Evolutionary conservation across 345 rosid species (phyloP).

Genomic region (Eucalyptus regnans): DNA sequence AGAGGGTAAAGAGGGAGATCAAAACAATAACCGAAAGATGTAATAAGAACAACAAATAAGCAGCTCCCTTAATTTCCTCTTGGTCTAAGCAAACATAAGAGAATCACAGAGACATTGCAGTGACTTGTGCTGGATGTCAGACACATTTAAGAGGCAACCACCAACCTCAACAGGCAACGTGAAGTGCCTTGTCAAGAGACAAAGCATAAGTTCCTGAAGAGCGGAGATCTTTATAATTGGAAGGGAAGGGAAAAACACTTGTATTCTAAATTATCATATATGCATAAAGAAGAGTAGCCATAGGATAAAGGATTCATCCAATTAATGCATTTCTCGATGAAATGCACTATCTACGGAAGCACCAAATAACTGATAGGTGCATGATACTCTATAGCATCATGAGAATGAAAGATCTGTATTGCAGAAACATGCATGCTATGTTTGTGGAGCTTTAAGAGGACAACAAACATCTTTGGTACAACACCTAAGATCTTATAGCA

Average conservation of each 20-base stretch:
- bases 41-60: not conserved
- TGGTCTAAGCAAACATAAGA: not conserved
- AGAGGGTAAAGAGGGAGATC: not conserved
- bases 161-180: not conserved
- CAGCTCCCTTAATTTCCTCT: not conserved
- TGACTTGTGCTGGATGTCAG: not conserved
- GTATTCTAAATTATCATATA: not conserved
- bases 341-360: not conserved
- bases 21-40: not conserved
- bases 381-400: not conserved
- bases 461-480: not conserved
- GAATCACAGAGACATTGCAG: not conserved
- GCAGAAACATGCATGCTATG: not conserved
- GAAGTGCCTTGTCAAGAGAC: not conserved
- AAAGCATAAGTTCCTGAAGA: not conserved
- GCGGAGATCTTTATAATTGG: not conserved
- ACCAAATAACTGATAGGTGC: not conserved
- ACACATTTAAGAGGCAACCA: not conserved
- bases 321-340: not conserved
- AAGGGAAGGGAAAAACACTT: not conserved
- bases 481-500: not conserved
- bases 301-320: not conserved
- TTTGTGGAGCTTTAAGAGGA: not conserved
- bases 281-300: not conserved
- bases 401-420: not conserved